These are phyloP conservation scores for Saccharomycopsis babjevae DNA, from an alignment of 805 yeast species.

Conservation along the genomic window DNA sequence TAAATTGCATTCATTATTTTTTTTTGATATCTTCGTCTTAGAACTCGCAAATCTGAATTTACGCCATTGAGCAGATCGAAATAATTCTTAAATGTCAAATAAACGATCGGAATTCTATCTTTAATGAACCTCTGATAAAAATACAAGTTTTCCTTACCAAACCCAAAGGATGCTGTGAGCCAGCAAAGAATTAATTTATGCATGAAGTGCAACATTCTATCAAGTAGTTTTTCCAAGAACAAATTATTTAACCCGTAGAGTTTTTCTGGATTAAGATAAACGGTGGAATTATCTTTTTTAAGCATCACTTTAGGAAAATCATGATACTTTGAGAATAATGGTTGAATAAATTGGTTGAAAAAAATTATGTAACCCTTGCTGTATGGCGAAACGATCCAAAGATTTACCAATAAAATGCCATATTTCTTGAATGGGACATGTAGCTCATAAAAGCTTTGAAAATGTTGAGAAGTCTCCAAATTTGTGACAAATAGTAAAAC, in stretches of 20 bases:
- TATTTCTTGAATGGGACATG: background rate
- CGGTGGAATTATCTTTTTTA: background rate
- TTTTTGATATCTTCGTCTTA: background rate
- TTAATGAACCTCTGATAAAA: background rate
- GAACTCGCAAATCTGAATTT: background rate
- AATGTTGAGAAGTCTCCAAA: background rate
- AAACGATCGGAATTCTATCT: background rate
- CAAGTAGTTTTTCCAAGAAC: background rate
- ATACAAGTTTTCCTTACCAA: background rate
- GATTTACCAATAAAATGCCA: background rate
- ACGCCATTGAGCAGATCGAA: background rate
- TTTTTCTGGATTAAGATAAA: background rate
- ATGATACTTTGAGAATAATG: conserved; percentile 2
- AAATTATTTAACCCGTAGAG: background rate
- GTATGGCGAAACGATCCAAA: conserved; percentile 15
- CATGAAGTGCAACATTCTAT: background rate
- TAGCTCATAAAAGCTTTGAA: background rate
- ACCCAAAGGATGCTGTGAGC: background rate
- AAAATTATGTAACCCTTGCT: conserved; percentile 15
- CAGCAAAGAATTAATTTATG: background rate
- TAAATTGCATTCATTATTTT: background rate
- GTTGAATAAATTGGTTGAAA: conserved; percentile 16
- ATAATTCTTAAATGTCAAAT: background rate
- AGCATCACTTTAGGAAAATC: background rate
- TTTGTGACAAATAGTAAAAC: conserved; percentile 2